Evolutionary conservation across 352 stramenopile species (phyloP), one percentile per base, ranked within the genome.

Genomic region (Pythium insidiosum): DNA sequence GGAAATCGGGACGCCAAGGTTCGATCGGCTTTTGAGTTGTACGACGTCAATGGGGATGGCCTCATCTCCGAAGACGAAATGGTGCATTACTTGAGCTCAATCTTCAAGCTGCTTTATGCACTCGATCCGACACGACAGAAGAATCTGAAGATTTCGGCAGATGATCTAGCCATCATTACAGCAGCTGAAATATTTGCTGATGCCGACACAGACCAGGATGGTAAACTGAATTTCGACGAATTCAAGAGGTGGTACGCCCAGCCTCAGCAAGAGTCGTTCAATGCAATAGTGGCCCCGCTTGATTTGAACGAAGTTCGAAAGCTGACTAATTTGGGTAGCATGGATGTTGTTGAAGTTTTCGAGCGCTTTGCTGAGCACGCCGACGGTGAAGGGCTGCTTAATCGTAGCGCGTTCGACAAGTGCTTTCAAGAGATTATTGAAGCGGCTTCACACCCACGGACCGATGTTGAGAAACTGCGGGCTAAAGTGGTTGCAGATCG

Each of bases 301-400:
- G 66, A 87, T 45, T 43, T 95, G 22, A 71, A 89, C 28, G 75
- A 94, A 53, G 78, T 95, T n/a, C 71, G 80, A 0, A 73, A 75
- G 40, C 50, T 93, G 22, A 95, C 84, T 3, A 89, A 88, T 29
- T 47, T 95, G 2, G 82, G 81, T 11, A 87, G 73, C 19, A 47
- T 92, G 21, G 75, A 92, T 29, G 79, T 94, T 6, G 80, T 82
- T 13, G 82, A 94, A 26, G 80, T 95, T 3, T 94, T 95, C 56
- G 77, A 90, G 45, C 60, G 77, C 1, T 91, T 94, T 61, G 83
- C 83, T 2, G 70, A 88, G 47, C 64, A 76, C 50, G 72, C 70
- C 12, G 61, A 86, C 31, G 58, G 73, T 9, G 46, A 79, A 6
- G 77, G 77, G 0, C 61, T 84, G 38, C 59, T 92, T 2, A 65